Conservation (phyloP, 371 early-diverging fungal genomes). For the Mycotypha africana region DNA sequence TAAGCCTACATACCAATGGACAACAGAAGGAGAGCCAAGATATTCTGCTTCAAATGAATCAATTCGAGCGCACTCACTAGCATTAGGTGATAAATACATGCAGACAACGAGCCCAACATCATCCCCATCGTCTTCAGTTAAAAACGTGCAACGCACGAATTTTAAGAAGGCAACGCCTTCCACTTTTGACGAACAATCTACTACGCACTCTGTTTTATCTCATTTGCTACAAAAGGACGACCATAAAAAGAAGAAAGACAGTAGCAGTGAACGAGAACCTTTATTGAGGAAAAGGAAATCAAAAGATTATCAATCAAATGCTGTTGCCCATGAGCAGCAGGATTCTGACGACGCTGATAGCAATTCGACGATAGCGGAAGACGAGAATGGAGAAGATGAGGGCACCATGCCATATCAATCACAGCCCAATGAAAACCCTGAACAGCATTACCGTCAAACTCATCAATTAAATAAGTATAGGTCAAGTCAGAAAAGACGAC, state of each 20-base stretch:
- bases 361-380: too few relatives aligned
- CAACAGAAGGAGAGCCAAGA: constrained; percentile 11
- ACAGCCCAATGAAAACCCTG: neutral
- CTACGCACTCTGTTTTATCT: too few relatives aligned
- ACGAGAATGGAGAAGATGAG: too few relatives aligned
- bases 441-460: neutral
- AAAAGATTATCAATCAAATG: neutral
- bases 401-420: neutral
- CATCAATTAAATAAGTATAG: too few relatives aligned
- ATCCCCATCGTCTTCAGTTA: constrained; percentile 3
- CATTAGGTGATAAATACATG: constrained; percentile 35
- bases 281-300: neutral
- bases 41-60: constrained; percentile 47
- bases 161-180: too few relatives aligned
- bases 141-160: too few relatives aligned
- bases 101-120: constrained; percentile 11
- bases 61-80: constrained; percentile 55
- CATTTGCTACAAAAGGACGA: too few relatives aligned
- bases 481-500: neutral
- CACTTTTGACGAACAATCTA: too few relatives aligned
- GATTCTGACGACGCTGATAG: too few relatives aligned
- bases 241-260: too few relatives aligned
- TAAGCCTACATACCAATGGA: too few relatives aligned
- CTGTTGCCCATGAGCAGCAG: neutral
- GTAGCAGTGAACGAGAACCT: too few relatives aligned